Conservation (phyloP, 805 yeast genomes). For the Cyberlindnera xylosilytica region DNA sequence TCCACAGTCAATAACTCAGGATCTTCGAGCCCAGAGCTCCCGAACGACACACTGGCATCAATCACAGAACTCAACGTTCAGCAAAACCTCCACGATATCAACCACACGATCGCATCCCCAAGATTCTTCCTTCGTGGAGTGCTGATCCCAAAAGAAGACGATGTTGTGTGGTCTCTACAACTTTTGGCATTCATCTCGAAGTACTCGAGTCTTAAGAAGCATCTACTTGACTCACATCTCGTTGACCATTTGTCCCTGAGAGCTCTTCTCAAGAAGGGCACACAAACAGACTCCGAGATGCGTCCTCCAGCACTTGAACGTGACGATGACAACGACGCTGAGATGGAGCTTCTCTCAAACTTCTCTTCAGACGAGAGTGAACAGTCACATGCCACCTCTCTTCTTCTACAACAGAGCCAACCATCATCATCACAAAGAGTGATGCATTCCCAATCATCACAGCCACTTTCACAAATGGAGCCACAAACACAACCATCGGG, state of each 20-base stretch:
- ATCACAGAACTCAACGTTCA: conserved; percentile 12
- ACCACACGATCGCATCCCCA: conserved; percentile 38
- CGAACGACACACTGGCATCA: conserved; percentile 2
- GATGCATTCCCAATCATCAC: conserved; percentile 6
- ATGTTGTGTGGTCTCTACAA: conserved; percentile 90
- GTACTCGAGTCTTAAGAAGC: conserved; percentile 74
- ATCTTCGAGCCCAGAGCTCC: background rate
- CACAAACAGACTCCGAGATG: conserved; percentile 27
- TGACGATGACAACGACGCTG: conserved; percentile 45
- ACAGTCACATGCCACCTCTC: conserved; percentile 9
- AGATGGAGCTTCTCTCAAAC: conserved; percentile 30
- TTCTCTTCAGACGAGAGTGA: conserved; percentile 20
- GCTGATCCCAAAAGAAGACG: conserved; percentile 89
- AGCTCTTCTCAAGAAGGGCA: conserved; percentile 22
- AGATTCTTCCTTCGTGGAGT: conserved; percentile 62
- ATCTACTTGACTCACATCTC: conserved; percentile 70
- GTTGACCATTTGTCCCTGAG: conserved; percentile 66
- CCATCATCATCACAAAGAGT: conserved; percentile 8
- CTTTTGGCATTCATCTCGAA: conserved; percentile 90
- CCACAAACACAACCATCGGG: conserved; percentile 11
- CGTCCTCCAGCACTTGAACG: conserved; percentile 12
- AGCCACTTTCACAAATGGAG: conserved; percentile 10
- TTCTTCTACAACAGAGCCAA: conserved; percentile 2
- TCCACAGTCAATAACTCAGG: background rate
- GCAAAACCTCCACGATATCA: conserved; percentile 20